Evolutionary conservation across 2,329 filamentous ascomycete genomes (phyloP), one percentile per base, ranked within the genome.

Genomic region (Sporothrix protearum): DNA sequence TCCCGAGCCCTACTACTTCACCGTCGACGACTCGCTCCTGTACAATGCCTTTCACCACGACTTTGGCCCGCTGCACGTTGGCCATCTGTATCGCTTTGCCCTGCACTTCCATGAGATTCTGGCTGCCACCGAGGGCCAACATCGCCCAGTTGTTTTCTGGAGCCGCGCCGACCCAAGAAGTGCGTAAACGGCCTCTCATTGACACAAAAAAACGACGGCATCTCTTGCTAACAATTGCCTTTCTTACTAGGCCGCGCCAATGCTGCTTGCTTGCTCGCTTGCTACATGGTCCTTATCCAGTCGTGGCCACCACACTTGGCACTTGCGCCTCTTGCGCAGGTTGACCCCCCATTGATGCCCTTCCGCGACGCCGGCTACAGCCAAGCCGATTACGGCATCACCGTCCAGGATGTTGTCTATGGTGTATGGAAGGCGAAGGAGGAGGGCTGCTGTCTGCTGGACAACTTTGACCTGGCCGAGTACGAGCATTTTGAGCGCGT

Each of bases 31-130:
- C 79, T 91, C 86, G 53, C 89, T 99, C 59, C 87, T 97, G 63
- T 99, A 99, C 86, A 99, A 99, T 81, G 94, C 95, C 42, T 99
- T 99, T 82, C 94, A 98, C 82, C 94, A 96, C 78, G 96, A 99
- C 83, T 99, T 99, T 81, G 96, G 96, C 77, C 96, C 96, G 78
- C 85, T 99, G 73, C 96, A 99, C 84, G 97, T 99, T 76, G 96
- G 96, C 33, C 96, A 99, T 80, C 79, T 99, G 53, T 99, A 98
- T 85, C 89, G 96, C 74, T 99, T 98, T 80, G 95, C 96, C 4
- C 92, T 98, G 70, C 91, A 95, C 77, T 93, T 99, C 79, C 96
- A 99, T 79, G 95, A 98, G 77, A 93, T 98, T 63, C 86, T 99
- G 47, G 95, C 93, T 19, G 93, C 94, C 72, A 93, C 94, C 75